A percentile compares a stretch with the other conserved stretches of the same genome.
Evolutionary conservation across 306 rosid species (phyloP).

Genomic region (Dalbergia cochinchinensis): DNA sequence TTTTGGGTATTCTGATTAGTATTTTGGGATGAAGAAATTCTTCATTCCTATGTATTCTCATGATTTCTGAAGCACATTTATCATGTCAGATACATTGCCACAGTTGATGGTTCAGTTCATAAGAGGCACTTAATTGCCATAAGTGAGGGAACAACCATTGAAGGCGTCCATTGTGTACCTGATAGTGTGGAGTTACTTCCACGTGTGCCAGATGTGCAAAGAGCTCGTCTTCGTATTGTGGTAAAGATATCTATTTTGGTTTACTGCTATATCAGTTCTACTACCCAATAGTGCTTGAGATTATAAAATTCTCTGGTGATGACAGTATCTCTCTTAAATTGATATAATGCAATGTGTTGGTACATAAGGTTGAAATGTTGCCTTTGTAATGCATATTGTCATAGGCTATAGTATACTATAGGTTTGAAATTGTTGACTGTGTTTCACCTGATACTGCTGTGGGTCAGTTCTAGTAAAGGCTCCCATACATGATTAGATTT

Average conservation of each 20-base stretch:
- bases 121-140: slow-evolving; percentile 77
- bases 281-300: slow-evolving; percentile 15
- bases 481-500: slow-evolving; percentile 16
- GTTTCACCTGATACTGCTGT: slow-evolving; percentile 29
- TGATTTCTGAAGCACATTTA: slow-evolving; percentile 43
- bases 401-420: slow-evolving; percentile 10
- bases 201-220: slow-evolving; percentile 67
- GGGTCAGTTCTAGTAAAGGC: slow-evolving; percentile 21
- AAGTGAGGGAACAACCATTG: slow-evolving; percentile 81
- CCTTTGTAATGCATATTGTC: slow-evolving; percentile 16
- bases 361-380: slow-evolving; percentile 35
- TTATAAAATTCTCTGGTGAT: neutral
- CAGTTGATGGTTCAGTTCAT: slow-evolving; percentile 75
- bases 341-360: slow-evolving; percentile 3
- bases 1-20: slow-evolving; percentile 18
- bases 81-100: slow-evolving; percentile 81
- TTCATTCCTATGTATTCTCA: slow-evolving; percentile 23
- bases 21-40: slow-evolving; percentile 31
- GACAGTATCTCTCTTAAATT: slow-evolving; percentile 25
- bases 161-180: slow-evolving; percentile 82
- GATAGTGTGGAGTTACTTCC: slow-evolving; percentile 87
- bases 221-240: slow-evolving; percentile 87
- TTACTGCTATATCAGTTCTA: slow-evolving; percentile 31
- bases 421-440: slow-evolving; percentile 9
- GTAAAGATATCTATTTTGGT: slow-evolving; percentile 53